These are phyloP conservation scores for Pichia manshurica DNA, from an alignment of 805 yeast species.

Conservation along the genomic window DNA sequence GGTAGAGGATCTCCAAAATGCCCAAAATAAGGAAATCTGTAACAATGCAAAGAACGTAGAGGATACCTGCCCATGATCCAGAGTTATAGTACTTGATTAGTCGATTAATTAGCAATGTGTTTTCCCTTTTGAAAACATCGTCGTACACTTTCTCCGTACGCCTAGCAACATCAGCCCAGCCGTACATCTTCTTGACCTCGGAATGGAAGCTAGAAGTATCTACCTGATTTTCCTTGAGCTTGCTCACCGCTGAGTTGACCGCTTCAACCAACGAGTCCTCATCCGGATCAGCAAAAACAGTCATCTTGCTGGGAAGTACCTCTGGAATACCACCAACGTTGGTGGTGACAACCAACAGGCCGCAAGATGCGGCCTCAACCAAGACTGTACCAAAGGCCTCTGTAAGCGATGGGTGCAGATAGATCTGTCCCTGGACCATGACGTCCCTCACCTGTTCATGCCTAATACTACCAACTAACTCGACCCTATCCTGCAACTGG, in stretches of 20 bases:
- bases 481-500: conserved; percentile 81
- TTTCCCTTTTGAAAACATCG: conserved; percentile 26
- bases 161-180: conserved; percentile 84
- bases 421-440: conserved; percentile 90
- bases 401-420: conserved; percentile 86
- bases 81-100: conserved; percentile 60
- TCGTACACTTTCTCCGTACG: conserved; percentile 82
- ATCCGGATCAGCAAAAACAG: conserved; percentile 82
- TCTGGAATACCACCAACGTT: conserved; percentile 98
- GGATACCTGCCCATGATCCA: conserved; percentile 80
- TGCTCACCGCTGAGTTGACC: conserved; percentile 61
- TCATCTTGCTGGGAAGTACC: conserved; percentile 89
- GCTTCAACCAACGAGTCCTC: conserved; percentile 76
- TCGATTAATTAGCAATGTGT: conserved; percentile 45
- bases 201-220: conserved; percentile 75
- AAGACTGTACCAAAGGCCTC: conserved; percentile 98
- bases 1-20: conserved; percentile 65
- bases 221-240: conserved; percentile 49
- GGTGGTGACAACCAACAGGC: conserved; percentile 87
- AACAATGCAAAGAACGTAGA: conserved; percentile 73
- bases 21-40: conserved; percentile 66
- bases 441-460: conserved; percentile 93
- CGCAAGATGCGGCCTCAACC: conserved; percentile 97
- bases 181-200: conserved; percentile 75
- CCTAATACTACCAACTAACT: conserved; percentile 75